These are phyloP conservation scores for Ilex aquifolium DNA, from an alignment of 257 asterid species.

Conservation along the genomic window DNA sequence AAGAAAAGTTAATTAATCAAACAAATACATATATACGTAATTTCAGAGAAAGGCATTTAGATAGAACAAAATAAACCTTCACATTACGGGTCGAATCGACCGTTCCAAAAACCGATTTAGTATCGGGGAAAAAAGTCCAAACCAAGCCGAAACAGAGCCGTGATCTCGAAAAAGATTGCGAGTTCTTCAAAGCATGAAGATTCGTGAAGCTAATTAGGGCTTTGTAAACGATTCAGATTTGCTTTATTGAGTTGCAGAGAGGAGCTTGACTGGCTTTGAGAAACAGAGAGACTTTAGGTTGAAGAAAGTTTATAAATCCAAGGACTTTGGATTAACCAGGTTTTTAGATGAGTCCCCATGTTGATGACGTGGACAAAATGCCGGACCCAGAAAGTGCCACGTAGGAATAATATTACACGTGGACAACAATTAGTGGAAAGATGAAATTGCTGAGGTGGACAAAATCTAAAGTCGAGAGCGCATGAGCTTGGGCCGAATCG, in stretches of 20 bases:
- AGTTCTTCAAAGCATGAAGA: not conserved
- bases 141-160: constrained; percentile 15
- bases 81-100: constrained; percentile 20
- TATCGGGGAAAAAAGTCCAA: constrained; percentile 8
- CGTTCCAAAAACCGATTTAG: constrained; percentile 12
- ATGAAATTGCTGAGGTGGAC: constrained; percentile 29
- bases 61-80: constrained; percentile 20
- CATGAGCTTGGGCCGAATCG: constrained; percentile 30
- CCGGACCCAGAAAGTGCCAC: constrained; percentile 33
- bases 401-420: constrained; percentile 23
- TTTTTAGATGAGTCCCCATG: not conserved
- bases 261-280: constrained; percentile 1
- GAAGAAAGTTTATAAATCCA: not conserved
- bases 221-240: constrained; percentile 19
- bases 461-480: constrained; percentile 44
- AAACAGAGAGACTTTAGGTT: constrained; percentile 11
- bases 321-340: too few species aligned
- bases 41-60: constrained; percentile 1
- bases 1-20: constrained; percentile 1
- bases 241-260: too few species aligned
- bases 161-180: constrained; percentile 3
- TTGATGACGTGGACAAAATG: constrained; percentile 31
- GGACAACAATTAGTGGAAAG: constrained; percentile 9
- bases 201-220: constrained; percentile 5
- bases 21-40: not conserved